phyloP scores from a whole-genome alignment of 2,329 filamentous ascomycete species.

The Cladobotryum mycophilum region DNA sequence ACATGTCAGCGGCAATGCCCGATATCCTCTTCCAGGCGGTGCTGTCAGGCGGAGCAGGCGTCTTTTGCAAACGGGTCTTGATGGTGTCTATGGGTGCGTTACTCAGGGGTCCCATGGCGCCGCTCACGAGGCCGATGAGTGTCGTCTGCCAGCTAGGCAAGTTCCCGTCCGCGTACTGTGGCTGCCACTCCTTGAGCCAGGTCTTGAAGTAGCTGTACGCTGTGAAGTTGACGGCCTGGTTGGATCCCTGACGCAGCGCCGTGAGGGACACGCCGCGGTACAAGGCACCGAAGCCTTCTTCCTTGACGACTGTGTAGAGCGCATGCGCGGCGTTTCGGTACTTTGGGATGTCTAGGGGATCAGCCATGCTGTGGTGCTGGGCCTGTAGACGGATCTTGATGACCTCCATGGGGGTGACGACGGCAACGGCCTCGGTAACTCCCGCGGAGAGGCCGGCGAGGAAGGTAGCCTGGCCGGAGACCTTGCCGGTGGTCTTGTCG shows the following conservation, averaged over 20 bases:
- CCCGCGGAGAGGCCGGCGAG: slow-evolving; percentile 80
- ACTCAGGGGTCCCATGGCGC: slow-evolving; percentile 90
- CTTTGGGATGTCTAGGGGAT: slow-evolving; percentile 92
- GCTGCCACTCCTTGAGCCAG: slow-evolving; percentile 65
- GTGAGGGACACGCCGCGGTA: slow-evolving; percentile 94
- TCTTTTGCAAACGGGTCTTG: slow-evolving; percentile 93
- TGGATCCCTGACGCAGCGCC: slow-evolving; percentile 87
- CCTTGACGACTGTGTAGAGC: slow-evolving; percentile 79
- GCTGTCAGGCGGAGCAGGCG: slow-evolving; percentile 72
- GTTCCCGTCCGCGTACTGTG: slow-evolving; percentile 55
- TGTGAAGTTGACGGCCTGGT: slow-evolving; percentile 98
- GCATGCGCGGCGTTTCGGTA: slow-evolving; percentile 88
- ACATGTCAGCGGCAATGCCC: slow-evolving; percentile 75
- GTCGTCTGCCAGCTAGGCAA: slow-evolving; percentile 88
- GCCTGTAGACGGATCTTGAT: slow-evolving; percentile 98
- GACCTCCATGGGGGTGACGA: slow-evolving; percentile 98
- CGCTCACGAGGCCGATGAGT: slow-evolving; percentile 80
- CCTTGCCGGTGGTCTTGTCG: slow-evolving; percentile 56
- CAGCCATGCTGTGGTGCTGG: slow-evolving; percentile 95
- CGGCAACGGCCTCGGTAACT: slow-evolving; percentile 90
- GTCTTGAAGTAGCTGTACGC: slow-evolving; percentile 93
- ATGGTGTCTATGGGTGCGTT: slow-evolving; percentile 99
- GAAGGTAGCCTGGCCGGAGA: slow-evolving; percentile 66
- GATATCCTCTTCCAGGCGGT: slow-evolving; percentile 74
- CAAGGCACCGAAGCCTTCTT: slow-evolving; percentile 81